A percentile compares a stretch with the other conserved stretches of the same genome.
Evolutionary conservation across 2,329 filamentous ascomycete genomes (phyloP).

Genomic region (Zalaria obscura): DNA sequence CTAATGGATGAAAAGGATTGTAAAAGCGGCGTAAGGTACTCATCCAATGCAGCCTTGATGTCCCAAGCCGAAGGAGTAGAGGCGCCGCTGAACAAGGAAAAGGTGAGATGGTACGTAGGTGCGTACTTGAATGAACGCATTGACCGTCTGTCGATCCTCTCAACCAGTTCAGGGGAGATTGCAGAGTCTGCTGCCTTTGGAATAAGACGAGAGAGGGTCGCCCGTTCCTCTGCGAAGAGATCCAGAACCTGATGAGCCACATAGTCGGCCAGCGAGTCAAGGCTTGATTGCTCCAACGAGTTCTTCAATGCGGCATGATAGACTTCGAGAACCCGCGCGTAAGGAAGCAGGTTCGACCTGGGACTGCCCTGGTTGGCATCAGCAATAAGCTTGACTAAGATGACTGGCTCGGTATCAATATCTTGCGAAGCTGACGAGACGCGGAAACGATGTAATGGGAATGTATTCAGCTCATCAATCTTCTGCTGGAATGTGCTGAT

Average conservation of each 20-base stretch:
- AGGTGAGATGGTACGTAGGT: slow-evolving; percentile 86
- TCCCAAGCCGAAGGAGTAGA: slow-evolving; percentile 78
- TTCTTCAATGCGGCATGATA: slow-evolving; percentile 54
- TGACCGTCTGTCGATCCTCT: slow-evolving; percentile 52
- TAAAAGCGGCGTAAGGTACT: slow-evolving; percentile 72
- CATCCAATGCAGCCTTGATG: slow-evolving; percentile 64
- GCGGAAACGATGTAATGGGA: slow-evolving; percentile 69
- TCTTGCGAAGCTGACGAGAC: slow-evolving; percentile 21
- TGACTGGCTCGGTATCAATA: no score
- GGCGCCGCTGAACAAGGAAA: slow-evolving; percentile 80
- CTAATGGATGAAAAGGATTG: slow-evolving; percentile 69
- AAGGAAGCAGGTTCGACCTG: slow-evolving; percentile 44
- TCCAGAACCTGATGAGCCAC: slow-evolving; percentile 65
- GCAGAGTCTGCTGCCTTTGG: slow-evolving; percentile 1
- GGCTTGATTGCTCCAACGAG: slow-evolving; percentile 26
- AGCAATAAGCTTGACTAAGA: no score
- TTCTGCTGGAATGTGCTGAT: slow-evolving; percentile 70
- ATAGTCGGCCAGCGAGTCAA: slow-evolving; percentile 58
- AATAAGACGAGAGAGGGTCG: slow-evolving; percentile 44
- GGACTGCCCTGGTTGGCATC: no score
- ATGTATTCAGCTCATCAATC: slow-evolving; percentile 76
- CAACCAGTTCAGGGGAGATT: slow-evolving; percentile 18
- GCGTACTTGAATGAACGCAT: slow-evolving; percentile 83
- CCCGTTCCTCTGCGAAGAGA: slow-evolving; percentile 77
- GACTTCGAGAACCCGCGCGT: slow-evolving; percentile 59